phyloP scores from a whole-genome alignment of 2,329 filamentous ascomycete species.

The Trichoderma hamatum region DNA sequence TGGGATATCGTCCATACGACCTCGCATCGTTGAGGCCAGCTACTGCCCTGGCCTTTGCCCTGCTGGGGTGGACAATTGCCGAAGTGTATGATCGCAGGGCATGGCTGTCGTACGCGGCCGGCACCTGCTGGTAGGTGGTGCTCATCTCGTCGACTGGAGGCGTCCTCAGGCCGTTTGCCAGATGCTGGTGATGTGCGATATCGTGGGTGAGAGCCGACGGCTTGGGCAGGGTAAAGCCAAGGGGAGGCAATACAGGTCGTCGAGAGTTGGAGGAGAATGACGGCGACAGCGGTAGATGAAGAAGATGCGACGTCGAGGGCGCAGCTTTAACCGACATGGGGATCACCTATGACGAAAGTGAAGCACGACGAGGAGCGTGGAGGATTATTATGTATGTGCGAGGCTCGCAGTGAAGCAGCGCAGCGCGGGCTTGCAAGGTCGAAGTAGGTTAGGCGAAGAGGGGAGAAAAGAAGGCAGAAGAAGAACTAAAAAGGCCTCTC shows the following conservation, averaged over 20 bases:
- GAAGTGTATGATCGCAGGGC: slow-evolving; percentile 46
- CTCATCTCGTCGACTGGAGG: slow-evolving; percentile 58
- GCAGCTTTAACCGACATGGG: slow-evolving; percentile 38
- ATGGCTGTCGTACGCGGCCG: slow-evolving; percentile 53
- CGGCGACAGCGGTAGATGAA: slow-evolving; percentile 31
- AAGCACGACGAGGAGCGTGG: not conserved
- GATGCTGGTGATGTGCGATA: slow-evolving; percentile 22
- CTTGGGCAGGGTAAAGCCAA: slow-evolving; percentile 33
- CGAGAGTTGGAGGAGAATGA: slow-evolving; percentile 31
- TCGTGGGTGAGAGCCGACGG: slow-evolving; percentile 31
- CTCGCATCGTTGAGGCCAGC: not conserved
- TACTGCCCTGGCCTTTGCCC: slow-evolving; percentile 33
- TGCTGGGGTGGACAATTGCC: slow-evolving; percentile 40
- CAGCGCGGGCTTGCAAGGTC: not conserved
- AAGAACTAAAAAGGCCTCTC: not conserved
- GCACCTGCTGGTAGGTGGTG: slow-evolving; percentile 53
- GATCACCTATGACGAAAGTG: slow-evolving; percentile 22
- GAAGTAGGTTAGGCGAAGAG: not conserved
- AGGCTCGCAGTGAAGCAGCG: slow-evolving; percentile 27
- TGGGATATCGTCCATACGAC: slow-evolving; percentile 38
- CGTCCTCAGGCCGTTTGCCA: slow-evolving; percentile 50
- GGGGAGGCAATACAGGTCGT: slow-evolving; percentile 29
- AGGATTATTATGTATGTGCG: not conserved
- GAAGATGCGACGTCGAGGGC: slow-evolving; percentile 31
- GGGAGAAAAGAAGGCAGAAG: not conserved